Evolutionary conservation across 345 rosid species (phyloP), one percentile per base, ranked within the genome.

Genomic region (Gossypium thurberi): DNA sequence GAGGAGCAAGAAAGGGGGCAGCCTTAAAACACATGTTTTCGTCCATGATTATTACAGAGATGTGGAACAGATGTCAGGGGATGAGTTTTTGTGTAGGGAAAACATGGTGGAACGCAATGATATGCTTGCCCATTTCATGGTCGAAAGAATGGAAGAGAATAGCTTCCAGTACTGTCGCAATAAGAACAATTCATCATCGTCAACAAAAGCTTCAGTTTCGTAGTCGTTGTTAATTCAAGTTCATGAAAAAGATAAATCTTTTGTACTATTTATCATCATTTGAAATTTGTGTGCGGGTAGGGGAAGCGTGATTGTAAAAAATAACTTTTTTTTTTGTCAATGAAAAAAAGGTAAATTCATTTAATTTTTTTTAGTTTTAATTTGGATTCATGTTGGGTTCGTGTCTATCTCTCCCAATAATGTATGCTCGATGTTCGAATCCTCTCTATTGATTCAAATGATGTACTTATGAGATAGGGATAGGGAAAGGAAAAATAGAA

Each of bases 11-110:
- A 95, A 85, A 71, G 87, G 89, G 0, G 91, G 91, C 23, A 92
- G 79, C 66, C 77, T 81, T 2, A 92, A 89, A 78, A 95, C 99
- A 21, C 96, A 95, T 33, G 82, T 95, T 20, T 85, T 95, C 11
- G 87, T 95, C 6, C 99, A 95, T 51, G 99, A 95, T 76, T 92
- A 88, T 43, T 95, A 89, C 65, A 85, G 99, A 75, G 79, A 87
- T 0, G 89, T 85, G 65, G 99, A 95, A 88, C 86, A 81, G 72
- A 73, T 89, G 11, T 89, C 84, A 7, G 97, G 97, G 13, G 88
- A 89, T 33, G 98, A 95, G 87, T 95, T 95, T 78, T 77, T 95
- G 86, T 95, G 99, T 43, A 74, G 84, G 75, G 91, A 88, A 72
- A 95, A 95, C 76, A 74, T 87, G 77, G 90, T 95, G 80, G 98